Evolutionary conservation across 1,284 basidiomycete species (phyloP), one percentile per base, ranked within the genome.

Genomic region (Moniliella sp.): DNA sequence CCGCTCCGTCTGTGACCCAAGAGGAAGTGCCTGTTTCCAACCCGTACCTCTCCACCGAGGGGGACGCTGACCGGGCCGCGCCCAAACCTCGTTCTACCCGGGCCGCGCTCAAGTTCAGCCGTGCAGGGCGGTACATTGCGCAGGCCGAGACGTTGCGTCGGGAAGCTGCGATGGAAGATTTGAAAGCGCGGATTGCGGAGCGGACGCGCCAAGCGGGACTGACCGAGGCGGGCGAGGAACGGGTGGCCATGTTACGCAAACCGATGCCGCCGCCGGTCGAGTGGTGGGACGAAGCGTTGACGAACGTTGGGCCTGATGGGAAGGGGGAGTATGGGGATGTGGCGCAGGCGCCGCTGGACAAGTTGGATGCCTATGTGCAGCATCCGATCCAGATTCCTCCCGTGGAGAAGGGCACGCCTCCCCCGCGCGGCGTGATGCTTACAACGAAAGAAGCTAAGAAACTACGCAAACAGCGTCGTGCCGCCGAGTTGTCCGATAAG

Each of bases 341-440:
- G 10, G 23, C 61, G 39, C 27, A 45, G 31, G 45, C 55, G 5
- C 36, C 59, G 1, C 50, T 68, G 23, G 74, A 74, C 18, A 34
- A 30, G 36, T 78, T 97, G 39, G 83, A 79, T 12, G 69, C 81
- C 28, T 86, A 91, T 52, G 71, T 97, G 29, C 88, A 94, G 58
- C 88, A 97, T 59, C 91, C 88, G 4, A 94, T 99, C 37, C 82
- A 82, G 2, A 86, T 99, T 36, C 78, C 79, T 1, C 82, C 83
- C 3, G 73, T 71, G 7, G 84, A 88, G 46, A 81, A 80, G 64
- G 74, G 74, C 55, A 73, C 75, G 47, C 67, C 71, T 4, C 62
- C 79, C 31, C 12, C 37, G n/a, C 38, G 39, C 0, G 52, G 50
- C 0, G 36, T 59, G 8, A 57, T 57, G 46, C 36, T 59, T 2